Base-by-base conservation (phyloP, 2,329 filamentous ascomycete species). In the Rhynchosporium secalis region DNA sequence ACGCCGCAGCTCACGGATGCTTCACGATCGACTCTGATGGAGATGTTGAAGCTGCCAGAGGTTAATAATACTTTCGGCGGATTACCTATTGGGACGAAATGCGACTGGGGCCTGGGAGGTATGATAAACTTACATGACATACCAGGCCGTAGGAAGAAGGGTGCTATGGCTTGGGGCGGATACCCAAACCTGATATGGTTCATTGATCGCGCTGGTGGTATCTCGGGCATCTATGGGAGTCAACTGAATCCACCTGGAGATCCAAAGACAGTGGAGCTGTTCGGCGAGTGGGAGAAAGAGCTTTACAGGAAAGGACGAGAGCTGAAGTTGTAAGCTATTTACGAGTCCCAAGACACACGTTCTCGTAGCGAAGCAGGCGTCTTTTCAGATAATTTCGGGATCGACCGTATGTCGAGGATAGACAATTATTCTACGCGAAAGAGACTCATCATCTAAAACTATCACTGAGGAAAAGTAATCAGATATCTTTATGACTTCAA, bases 161-260 rank as follows among this genome's bases (percentile, higher is more conserved):
- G 76, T 1, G 77, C 76, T 7, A 58, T 81, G 64, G 70, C 71
- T 4, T 82, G 80, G 80, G 73, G 75, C 49, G 80, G 80, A 0
- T 74, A 78, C 62, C 73, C 76, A 10, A 83, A 83, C 68, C 65
- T 79, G 3, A 74, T 76, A 20, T 83, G 80, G 80, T 76, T 77
- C 65, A 68, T 79, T 70, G 74, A 76, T 69, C 65, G 76, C 1
- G 69, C 73, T 38, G 72, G 74, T 5, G 79, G 77, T 0, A 26
- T 82, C 4, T 77, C 75, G 51, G 74, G 76, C 8, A 71, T 78
- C 15, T 78, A 78, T 65, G 78, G 73, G 0, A 76, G 75, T 61
- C 79, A 81, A 68, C 69, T 79, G 9, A 54, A 76, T 49, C 79
- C 79, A 8, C 71, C 76, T 0, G 79, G 76, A 1, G 79, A 81